Conservation (phyloP, 495 filamentous ascomycete genomes). For the Annulohypoxylon moriforme region DNA sequence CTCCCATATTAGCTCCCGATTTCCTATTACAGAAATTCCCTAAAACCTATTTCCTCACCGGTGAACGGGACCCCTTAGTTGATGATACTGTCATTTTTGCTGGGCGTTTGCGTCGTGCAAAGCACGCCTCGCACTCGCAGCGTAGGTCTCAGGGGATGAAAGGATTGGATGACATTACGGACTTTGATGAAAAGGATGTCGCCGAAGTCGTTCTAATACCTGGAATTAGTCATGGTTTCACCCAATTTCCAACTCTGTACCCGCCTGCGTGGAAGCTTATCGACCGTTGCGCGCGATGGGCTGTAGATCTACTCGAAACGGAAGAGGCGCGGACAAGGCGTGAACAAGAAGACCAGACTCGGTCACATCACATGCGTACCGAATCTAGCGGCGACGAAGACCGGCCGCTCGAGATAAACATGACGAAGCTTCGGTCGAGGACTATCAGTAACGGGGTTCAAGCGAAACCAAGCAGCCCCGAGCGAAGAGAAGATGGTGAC, state of each 20-base stretch:
- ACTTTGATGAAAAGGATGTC: slow-evolving; percentile 79
- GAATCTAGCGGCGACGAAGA: slow-evolving; percentile 87
- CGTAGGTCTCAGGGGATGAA: slow-evolving; percentile 31
- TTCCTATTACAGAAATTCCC: slow-evolving; percentile 83
- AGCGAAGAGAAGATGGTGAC: slow-evolving; percentile 26
- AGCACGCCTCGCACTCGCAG: slow-evolving; percentile 67
- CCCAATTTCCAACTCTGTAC: slow-evolving; percentile 88
- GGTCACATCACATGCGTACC: slow-evolving; percentile 55
- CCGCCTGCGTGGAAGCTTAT: slow-evolving; percentile 89
- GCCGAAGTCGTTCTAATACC: slow-evolving; percentile 88
- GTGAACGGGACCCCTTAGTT: slow-evolving; percentile 93
- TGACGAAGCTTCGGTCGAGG: slow-evolving; percentile 54
- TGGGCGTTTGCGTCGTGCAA: slow-evolving; percentile 83
- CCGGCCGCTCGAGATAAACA: slow-evolving; percentile 80
- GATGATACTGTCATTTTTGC: slow-evolving; percentile 98
- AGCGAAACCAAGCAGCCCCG: slow-evolving; percentile 39
- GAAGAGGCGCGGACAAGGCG: slow-evolving; percentile 54
- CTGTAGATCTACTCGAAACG: slow-evolving; percentile 73
- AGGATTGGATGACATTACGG: slow-evolving; percentile 48
- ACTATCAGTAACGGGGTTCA: slow-evolving; percentile 40
- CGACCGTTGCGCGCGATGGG: slow-evolving; percentile 78
- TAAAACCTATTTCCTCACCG: slow-evolving; percentile 91
- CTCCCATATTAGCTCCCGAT: slow-evolving; percentile 89
- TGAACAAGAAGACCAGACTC: slow-evolving; percentile 35
- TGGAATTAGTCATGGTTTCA: slow-evolving; percentile 89